Evolutionary conservation across 208 protist genomes (phyloP).

Genomic region (Crithidia thermophila): DNA sequence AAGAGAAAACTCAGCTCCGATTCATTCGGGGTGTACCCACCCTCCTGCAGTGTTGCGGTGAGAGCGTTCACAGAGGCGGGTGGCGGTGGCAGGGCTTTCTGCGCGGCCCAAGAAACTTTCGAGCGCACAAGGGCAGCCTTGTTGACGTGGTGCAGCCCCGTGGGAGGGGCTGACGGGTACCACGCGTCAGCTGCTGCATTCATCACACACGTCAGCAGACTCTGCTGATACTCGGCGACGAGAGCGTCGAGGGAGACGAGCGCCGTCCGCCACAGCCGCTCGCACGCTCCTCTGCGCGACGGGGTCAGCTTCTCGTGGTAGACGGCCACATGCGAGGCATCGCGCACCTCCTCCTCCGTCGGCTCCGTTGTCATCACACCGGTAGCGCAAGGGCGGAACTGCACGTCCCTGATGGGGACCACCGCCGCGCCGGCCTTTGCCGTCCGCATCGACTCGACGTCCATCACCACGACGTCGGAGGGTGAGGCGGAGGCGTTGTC

Average conservation of each 20-base stretch:
- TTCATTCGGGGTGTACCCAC: background rate
- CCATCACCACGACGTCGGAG: no score
- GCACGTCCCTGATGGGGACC: background rate
- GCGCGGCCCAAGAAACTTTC: background rate
- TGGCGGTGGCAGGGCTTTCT: background rate
- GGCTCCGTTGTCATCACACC: no score
- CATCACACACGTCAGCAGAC: conserved; percentile 16
- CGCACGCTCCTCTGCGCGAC: background rate
- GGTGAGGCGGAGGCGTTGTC: no score
- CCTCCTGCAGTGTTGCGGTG: background rate
- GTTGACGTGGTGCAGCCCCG: conserved; percentile 10
- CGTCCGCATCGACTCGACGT: no score
- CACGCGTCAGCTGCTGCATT: conserved; percentile 19
- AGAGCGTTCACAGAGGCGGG: background rate
- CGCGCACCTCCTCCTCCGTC: no score
- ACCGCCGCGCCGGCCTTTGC: no score
- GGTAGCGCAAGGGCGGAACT: no score
- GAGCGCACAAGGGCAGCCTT: background rate
- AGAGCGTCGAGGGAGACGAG: conserved; percentile 6
- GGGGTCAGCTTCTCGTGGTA: background rate
- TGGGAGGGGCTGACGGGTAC: conserved; percentile 1
- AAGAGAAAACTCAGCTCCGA: conserved; percentile 23
- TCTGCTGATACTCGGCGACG: conserved; percentile 14
- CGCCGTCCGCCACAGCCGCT: background rate
- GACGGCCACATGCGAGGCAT: background rate